Evolutionary conservation across 495 filamentous ascomycete genomes (phyloP), one percentile per base, ranked within the genome.

Genomic region (Penicillium pancosmium): DNA sequence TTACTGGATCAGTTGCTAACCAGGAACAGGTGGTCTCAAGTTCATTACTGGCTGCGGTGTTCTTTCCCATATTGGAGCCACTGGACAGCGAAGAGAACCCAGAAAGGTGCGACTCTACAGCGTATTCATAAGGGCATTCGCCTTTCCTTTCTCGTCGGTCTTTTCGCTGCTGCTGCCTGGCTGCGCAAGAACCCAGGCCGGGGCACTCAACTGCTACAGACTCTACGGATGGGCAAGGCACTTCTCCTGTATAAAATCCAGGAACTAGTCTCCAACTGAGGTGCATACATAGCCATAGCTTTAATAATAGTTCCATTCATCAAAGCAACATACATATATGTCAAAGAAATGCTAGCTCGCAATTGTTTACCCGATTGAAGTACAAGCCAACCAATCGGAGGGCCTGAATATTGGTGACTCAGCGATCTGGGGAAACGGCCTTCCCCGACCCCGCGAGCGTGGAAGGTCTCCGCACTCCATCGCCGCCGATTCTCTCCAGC

Each of bases 31-130:
- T 82, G 73, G 57, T 75, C 78, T 8, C 82, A 85, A 62, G 62
- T 84, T 31, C 68, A 80, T 52, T 83, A 80, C 57, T 70, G 62
- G 23, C 65, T 73, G 23, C 65, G 77, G 12, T 86, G 82, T 68
- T 75, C 74, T 66, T 86, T 84, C 63, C 84, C 84, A 0, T 76
- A 73, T 13, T 86, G 80, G 80, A 66, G 63, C 18, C 74, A 87
- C 58, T 87, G 82, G 82, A 70, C 76, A 43, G 71, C 81, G 9
- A 75, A 69, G 47, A 80, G 81, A 56, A 86, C 84, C 12, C 54
- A 56, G 11, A 80, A 79, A 55, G 82, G 82, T 11, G 43, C 70
- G 0, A 25, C 66, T 25, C 63, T 73, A 52, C 73, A 65, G 19
- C 53, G 60, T 18, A n/a, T 68, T 5, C 52, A 47, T 5, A 63